These are phyloP conservation scores for Boletus reticuloceps DNA, from an alignment of 768 basidiomycete genomes.

Conservation along the genomic window DNA sequence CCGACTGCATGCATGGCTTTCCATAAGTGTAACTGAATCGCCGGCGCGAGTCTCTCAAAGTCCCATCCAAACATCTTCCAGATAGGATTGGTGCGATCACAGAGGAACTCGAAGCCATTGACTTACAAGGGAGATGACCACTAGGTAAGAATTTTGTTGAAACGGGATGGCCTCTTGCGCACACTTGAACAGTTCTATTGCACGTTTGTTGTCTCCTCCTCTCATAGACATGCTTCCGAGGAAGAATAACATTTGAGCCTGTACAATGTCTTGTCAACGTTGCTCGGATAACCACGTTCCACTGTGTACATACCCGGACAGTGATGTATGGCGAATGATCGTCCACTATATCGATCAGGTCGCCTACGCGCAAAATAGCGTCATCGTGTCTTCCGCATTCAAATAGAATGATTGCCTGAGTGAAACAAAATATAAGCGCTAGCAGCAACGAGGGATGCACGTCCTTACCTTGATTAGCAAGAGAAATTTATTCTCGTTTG, in stretches of 20 bases:
- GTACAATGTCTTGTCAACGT: neutral
- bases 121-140: neutral
- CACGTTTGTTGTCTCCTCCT: neutral
- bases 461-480: conserved; percentile 7
- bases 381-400: neutral
- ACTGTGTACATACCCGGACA: too few species aligned
- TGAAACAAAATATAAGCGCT: neutral
- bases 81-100: neutral
- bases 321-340: too few species aligned
- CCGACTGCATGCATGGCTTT: neutral
- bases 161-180: neutral
- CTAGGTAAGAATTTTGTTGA: neutral
- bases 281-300: neutral
- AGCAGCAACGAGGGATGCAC: neutral
- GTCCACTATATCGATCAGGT: too few species aligned
- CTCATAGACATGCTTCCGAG: neutral
- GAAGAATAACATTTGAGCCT: neutral
- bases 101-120: neutral
- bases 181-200: neutral
- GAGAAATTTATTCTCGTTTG: neutral
- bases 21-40: neutral
- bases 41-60: conserved; percentile 5
- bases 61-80: conserved; percentile 13
- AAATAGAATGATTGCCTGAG: neutral
- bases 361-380: too few species aligned